Base-by-base conservation (phyloP, 441 rosid genomes). In the Populus hybrid region DNA sequence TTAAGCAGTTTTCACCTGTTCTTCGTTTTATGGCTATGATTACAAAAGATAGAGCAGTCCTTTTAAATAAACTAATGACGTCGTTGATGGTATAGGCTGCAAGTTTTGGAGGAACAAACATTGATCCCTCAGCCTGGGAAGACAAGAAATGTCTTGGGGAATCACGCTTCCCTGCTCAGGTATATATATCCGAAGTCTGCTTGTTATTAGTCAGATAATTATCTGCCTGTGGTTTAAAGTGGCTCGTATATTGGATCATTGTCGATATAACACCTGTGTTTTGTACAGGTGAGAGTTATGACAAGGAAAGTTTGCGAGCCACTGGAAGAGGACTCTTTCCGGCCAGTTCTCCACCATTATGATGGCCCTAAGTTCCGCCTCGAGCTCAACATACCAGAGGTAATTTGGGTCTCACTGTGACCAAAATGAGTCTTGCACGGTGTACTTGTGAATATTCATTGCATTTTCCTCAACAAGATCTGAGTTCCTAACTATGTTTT, bases 281-380 rank as follows among this genome's bases (percentile, higher is more conserved):
- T 65, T 50, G 10, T 2, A 20, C 84, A 91, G 96, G 99, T 96
- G 21, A 86, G 81, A 75, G 98, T 94, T 68, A 73, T 91, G 2
- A 94, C 96, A 0, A 87, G 98, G 84, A 94, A 92, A 82, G 84
- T 90, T 4, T 93, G 94, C 50, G 82, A 89, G 77, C 97, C 99
- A 2, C 82, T 96, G 24, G 98, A 96, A 78, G 99, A 96, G 87
- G 99, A 96, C 61, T 92, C 98, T 0, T 96, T 96, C 89, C 82
- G 99, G 85, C 99, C 99, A 59, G 86, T 96, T 82, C 95, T 96
- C 23, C 97, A 96, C 79, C 99, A 96, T 78, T 96, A 96, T 76
- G 99, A 96, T 46, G 99, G 99, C 67, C 99, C 99, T 34, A 96
- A 96, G 81, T 96, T 96, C 88, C 91, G 99, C 11, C 98, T 96